phyloP scores from a whole-genome alignment of 2,329 filamentous ascomycete genomes.

The Trichophyton schoenleinii region DNA sequence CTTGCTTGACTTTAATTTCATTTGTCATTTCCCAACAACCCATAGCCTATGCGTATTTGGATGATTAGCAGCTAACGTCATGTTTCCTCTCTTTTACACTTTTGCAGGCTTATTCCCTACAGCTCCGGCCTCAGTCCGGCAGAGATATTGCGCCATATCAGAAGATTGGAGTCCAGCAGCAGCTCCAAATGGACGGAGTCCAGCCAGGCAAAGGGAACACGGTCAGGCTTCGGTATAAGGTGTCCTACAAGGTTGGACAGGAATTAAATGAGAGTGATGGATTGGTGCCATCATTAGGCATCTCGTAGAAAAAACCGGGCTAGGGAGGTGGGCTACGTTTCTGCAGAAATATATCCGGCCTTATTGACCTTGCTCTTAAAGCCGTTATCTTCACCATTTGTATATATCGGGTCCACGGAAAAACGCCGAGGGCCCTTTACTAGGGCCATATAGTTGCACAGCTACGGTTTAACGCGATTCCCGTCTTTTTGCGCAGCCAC shows the following conservation, averaged over 20 bases:
- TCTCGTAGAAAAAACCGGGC: slow-evolving; percentile 41
- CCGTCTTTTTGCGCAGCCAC: too few relatives aligned
- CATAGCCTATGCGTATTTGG: background rate
- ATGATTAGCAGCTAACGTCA: background rate
- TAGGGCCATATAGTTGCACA: too few relatives aligned
- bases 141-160: slow-evolving; percentile 59
- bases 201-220: slow-evolving; percentile 58
- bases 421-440: too few relatives aligned
- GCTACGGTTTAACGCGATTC: too few relatives aligned
- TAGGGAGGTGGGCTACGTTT: background rate
- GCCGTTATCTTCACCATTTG: too few relatives aligned
- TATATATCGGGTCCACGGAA: too few relatives aligned
- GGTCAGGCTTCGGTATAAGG: slow-evolving; percentile 85
- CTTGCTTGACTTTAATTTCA: background rate
- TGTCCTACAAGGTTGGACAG: slow-evolving; percentile 59
- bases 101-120: slow-evolving; percentile 60
- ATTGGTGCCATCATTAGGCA: slow-evolving; percentile 65
- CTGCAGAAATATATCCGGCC: background rate
- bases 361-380: too few relatives aligned
- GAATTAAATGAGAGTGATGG: slow-evolving; percentile 63
- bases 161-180: slow-evolving; percentile 67
- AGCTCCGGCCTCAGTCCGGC: slow-evolving; percentile 74
- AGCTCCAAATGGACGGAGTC: slow-evolving; percentile 64
- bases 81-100: background rate
- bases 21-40: background rate